Base-by-base conservation (phyloP, 768 basidiomycete species). In the Ramaria sp. region DNA sequence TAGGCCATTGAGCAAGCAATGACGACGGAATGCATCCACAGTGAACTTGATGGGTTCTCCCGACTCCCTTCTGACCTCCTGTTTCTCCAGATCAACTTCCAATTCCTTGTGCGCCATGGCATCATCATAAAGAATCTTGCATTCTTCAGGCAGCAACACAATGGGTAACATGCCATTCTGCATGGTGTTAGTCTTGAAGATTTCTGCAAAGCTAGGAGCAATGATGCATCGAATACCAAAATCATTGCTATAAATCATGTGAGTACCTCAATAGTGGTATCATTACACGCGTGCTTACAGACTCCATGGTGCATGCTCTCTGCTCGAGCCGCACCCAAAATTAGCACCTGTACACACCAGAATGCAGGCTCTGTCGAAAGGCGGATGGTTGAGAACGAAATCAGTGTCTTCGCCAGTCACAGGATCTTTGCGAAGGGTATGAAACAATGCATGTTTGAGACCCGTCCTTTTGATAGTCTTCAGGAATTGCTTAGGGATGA, bases 101-200 rank as follows among this genome's bases (percentile, higher is more conserved):
- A 95, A 67, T 63, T 89, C 82, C 32, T 82, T 65, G 9, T 85
- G 85, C 7, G 79, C 79, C 64, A 81, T 76, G 3, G 88, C 89
- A 63, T 95, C 91, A 59, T 77, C 73, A 50, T 82, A 82, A 45
- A 95, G 73, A n/a, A 72, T 73, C 52, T 73, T 75, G 66, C 90
- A 88, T 55, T 85, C 77, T 34, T 76, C 79, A 56, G 79, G 74
- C n/a, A 89, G 71, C 13, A 94, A 71, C 7, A 72, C 67, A 53
- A 93, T 71, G 28, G 89, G 88, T 43, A 94, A 77, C 85, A 92
- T 90, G 47, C 91, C 91, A 66, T 95, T 94, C 67, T 93, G 90
- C 86, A 91, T 88, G 56, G 85, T 75, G 65, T 91, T 93, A 68
- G 77, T 89, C 59, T 78, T 77, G 79, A 91, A 92, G 63, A 95